Base-by-base conservation (phyloP, 768 basidiomycete genomes). In the Mycena amicta region DNA sequence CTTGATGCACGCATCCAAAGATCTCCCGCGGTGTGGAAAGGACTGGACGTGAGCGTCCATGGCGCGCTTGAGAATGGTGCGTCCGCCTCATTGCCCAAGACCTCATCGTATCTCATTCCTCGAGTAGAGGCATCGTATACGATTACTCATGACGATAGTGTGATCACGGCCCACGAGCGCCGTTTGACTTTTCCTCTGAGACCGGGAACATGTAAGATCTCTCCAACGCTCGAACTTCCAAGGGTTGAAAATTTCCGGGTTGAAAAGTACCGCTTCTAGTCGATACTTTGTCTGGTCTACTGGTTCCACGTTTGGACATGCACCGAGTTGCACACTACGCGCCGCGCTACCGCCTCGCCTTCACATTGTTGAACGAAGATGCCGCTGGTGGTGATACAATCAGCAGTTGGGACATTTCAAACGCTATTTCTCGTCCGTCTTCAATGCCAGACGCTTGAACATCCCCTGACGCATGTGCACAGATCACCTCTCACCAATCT, bases 301-400 rank as follows among this genome's bases (percentile, higher is more conserved):
- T 85, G 45, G 70, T 63, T 18, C 69, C 70, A n/a, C 71, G 77
- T 25, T 56, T 80, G 33, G 67, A 61, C 65, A 68, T 72, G 53
- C 75, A 82, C 47, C 77, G 83, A 28, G 79, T 83, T 53, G 83
- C 85, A 37, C 92, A 91, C 71, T 98, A 92, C 70, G 82, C 95
- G 13, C 82, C 86, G 4, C 85, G 84, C 45, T 92, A 92, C 71
- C 88, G 93, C 41, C 81, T 98, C 15, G 86, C 93, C n/a, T 97
- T 98, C 75, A 92, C 90, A 15, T 77, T 99, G 5, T 74, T 99
- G 52, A 96, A 98, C 68, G 93, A 98, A 74, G 91, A 98, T 69
- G 84, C 90, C 3, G 76, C 89, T 1, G 79, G 81, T 13, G 89
- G 89, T 5, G 78, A 76, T 22, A 76, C 79, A 25, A 79, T 87